Base-by-base conservation (phyloP, 2,329 filamentous ascomycete genomes). In the Aspergillus sp. region DNA sequence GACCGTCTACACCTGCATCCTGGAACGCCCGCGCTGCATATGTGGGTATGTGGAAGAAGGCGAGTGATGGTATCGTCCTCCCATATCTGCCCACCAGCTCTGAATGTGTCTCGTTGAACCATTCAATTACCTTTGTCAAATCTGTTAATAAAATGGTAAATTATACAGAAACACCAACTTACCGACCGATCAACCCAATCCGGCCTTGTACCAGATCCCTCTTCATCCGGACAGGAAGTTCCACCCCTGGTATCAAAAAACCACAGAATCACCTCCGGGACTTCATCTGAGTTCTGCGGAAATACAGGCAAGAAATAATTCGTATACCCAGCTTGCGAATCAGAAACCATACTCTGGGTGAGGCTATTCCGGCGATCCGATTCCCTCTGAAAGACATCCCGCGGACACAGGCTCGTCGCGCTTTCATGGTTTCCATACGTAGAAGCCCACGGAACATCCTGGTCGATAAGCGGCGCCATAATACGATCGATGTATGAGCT, bases 371-470 rank as follows among this genome's bases (percentile, higher is more conserved):
- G 63, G 35, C 69, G 71, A 44, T 68, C 72, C 60, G 82, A 80
- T 6, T 73, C 68, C 1, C 60, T 65, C 37, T 79, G 76, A 5
- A 82, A 73, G 11, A 70, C 72, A 37, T 69, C 60, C 1, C 80
- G 79, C 0, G 81, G 82, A 15, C 19, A 19, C 8, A 88, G 71
- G 60, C 88, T 87, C 66, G 77, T 82, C 37, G 83, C 74, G 47
- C 81, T 80, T 62, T 91, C 88, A 64, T 91, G 88, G 57, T 90
- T 90, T 0, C 88, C 88, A 61, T 90, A 90, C 0, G 87, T 87
- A 0, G 84, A 86, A 2, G 87, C 87, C 84, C 87, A 91, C 0
- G 79, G 77, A 0, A 88, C 67, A 7, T 77, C 76, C 15, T 82
- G 79, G 3, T 81, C 62, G 0, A 88, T 75, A 0, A 91, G 72